A percentile compares a stretch with the other conserved stretches of the same genome.
These are phyloP conservation scores for Eutrema japonicum DNA, from an alignment of 345 rosid species.

Conservation along the genomic window DNA sequence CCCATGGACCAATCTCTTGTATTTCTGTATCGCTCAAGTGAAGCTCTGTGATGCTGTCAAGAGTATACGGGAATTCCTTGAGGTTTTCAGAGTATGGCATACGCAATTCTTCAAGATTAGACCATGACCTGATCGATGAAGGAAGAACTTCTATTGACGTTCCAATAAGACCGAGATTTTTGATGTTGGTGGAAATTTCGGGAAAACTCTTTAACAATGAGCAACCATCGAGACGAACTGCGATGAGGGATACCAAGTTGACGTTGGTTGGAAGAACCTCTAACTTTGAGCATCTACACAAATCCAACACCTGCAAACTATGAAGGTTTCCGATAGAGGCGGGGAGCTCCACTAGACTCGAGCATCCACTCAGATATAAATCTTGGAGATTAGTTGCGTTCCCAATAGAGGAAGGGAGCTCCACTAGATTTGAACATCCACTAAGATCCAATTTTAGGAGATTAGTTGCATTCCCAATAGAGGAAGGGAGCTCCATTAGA, in stretches of 20 bases:
- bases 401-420: not conserved
- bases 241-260: not conserved
- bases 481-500: not conserved
- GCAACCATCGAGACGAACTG: not conserved
- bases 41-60: not conserved
- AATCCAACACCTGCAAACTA: not conserved
- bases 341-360: not conserved
- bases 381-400: not conserved
- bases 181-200: slow-evolving; percentile 11
- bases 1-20: not conserved
- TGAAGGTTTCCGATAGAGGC: not conserved
- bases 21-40: not conserved
- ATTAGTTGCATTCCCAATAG: not conserved
- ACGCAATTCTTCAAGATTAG: not conserved
- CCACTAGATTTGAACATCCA: not conserved
- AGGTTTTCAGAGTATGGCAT: not conserved
- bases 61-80: not conserved
- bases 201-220: not conserved
- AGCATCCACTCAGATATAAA: not conserved
- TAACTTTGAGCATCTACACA: not conserved
- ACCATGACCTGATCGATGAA: not conserved
- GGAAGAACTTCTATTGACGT: slow-evolving; percentile 22
- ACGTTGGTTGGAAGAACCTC: slow-evolving; percentile 1
- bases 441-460: not conserved
- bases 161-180: not conserved